Evolutionary conservation across 495 filamentous ascomycete species (phyloP), one percentile per base, ranked within the genome.

Genomic region (Chlorociboria aeruginascens): DNA sequence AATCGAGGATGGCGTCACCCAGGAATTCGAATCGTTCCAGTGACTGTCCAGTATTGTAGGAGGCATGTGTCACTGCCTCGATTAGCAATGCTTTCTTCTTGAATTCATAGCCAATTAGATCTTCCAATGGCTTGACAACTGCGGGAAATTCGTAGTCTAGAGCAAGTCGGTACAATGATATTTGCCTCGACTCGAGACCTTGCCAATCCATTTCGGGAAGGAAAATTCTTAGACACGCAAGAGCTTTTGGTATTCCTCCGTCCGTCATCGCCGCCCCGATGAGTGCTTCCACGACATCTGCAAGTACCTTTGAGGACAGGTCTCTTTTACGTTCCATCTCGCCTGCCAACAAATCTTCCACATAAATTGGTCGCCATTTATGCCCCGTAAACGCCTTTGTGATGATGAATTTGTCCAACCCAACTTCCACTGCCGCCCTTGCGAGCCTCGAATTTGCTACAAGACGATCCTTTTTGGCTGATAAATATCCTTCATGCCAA

Each of bases 11-110:
- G 0, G 88, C 74, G 57, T 98, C 92, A 7, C 92, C 92, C 0
- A 96, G 70, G 61, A 88, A 97, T 60, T 98, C 92, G 11, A 96
- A 72, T 0, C 89, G 80, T 53, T 97, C 83, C 60, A 93, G 86
- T 7, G 83, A 89, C 1, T 65, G 65, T n/a, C 62, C 57, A 36
- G 66, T 62, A 32, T 64, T 67, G 54, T 73, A 86, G 2, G 88
- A 94, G 0, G 81, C 68, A 59, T 96, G 92, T 0, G 89, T 96
- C 30, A 94, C 69, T 2, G 89, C 86, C 66, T 96, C 89, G 13
- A 83, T 56, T n/a, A 95, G 69, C 1, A 95, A 69, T 9, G 71
- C 55, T 45, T 78, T 76, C 51, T 87, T 79, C 0, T 53, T 68
- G 68, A 96, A 98, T 0, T 54, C 69, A 65, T 95, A 85, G 3